Evolutionary conservation across 805 yeast genomes (phyloP), one percentile per base, ranked within the genome.

Genomic region (Yarrowia alimentaria): DNA sequence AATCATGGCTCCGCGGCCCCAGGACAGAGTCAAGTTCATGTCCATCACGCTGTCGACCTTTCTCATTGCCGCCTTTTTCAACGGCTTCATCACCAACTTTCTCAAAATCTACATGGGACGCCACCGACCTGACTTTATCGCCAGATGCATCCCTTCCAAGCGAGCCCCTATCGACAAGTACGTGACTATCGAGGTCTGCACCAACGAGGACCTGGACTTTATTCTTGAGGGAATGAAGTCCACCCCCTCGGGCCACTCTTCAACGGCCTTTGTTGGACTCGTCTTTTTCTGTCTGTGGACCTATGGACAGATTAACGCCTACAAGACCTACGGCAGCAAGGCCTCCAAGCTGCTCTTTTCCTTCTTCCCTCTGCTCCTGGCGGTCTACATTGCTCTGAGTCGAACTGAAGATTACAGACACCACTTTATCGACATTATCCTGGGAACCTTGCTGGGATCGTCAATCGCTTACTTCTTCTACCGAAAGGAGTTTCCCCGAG

Each of bases 331-430:
- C 13, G 50, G 50, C 12, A 30, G 37, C 29, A 30, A 31, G 35
- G 35, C 50, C 16, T 30, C 37, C 29, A 43, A 43, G 37, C 37
- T 43, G 17, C 16, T 43, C 29, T 9, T 43, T 16, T 37, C 50
- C 30, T 43, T 43, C 30, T 22, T 31, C 37, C 73, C 73, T n/a
- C 18, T 62, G 1, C 58, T 87, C 5, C 74, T 84, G 6, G 96
- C 98, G 0, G 61, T 76, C 1, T 73, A 82, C 56, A 81, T 91
- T 58, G 98, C 97, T 0, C 66, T 86, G 35, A 80, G 93, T 30
- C 76, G 99, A 60, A 86, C 96, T 0, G 53, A 85, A 60, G 99
- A 91, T 67, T 90, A 90, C 67, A 76, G 97, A 64, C 99, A 91
- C 62, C 98, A 91, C 67, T 88, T 86, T 62, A 71, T 85, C 13